These are phyloP conservation scores for Drosera spatulata DNA, from an alignment of 179 eudicot species.

Conservation along the genomic window DNA sequence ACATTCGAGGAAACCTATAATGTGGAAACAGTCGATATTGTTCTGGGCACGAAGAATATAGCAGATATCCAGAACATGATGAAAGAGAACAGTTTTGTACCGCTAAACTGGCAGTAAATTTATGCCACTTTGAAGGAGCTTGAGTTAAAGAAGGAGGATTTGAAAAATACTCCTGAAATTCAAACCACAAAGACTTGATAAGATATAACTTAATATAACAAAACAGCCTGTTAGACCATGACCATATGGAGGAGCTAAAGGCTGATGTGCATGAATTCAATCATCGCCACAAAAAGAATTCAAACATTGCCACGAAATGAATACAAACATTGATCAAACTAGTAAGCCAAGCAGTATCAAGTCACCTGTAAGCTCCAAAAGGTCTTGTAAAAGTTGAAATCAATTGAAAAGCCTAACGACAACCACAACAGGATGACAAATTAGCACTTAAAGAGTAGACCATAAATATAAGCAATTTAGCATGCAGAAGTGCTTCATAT, in stretches of 20 bases:
- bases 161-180: slow-evolving; percentile 72
- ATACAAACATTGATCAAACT: no score
- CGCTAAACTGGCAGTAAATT: slow-evolving; percentile 75
- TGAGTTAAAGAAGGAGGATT: slow-evolving; percentile 68
- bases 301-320: no score
- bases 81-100: slow-evolving; percentile 24
- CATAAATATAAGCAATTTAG: neutral
- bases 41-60: neutral
- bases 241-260: no score
- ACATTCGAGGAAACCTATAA: neutral
- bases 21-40: neutral
- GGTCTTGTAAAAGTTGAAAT: slow-evolving; percentile 98
- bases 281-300: no score
- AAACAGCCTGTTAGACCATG: no score
- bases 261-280: no score
- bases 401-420: slow-evolving; percentile 71
- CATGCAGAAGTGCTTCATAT: slow-evolving; percentile 7
- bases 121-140: slow-evolving; percentile 76
- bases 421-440: slow-evolving; percentile 6
- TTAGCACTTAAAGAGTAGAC: slow-evolving; percentile 3
- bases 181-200: slow-evolving; percentile 5
- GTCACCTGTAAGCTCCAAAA: slow-evolving; percentile 99
- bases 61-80: neutral
- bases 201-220: neutral
- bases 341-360: neutral